Percentiles rank a stretch among this genome's conserved stretches.
phyloP scores from a whole-genome alignment of 768 basidiomycete genomes.

The Lactifluus hygrophoroides region DNA sequence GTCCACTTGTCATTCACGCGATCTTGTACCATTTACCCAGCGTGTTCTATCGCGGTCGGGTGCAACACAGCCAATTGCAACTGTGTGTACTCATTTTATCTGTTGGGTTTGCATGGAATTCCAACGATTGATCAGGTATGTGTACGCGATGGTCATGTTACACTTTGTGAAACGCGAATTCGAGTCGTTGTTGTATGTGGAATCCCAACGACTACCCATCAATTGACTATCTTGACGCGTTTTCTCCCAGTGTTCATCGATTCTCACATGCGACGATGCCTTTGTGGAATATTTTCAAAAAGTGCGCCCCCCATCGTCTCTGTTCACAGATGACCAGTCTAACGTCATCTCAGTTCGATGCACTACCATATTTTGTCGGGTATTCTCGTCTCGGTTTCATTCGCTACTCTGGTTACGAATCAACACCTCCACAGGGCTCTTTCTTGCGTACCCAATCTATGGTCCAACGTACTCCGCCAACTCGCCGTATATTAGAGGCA shows the following conservation, averaged over 20 bases:
- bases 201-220: not conserved
- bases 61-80: slow-evolving; percentile 71
- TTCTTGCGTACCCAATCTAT: slow-evolving; percentile 76
- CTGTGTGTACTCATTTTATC: slow-evolving; percentile 37
- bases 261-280: slow-evolving; percentile 98
- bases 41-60: slow-evolving; percentile 58
- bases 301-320: slow-evolving; percentile 41
- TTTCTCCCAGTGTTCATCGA: slow-evolving; percentile 65
- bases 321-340: not conserved
- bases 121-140: slow-evolving; percentile 37
- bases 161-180: slow-evolving; percentile 91
- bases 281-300: slow-evolving; percentile 73
- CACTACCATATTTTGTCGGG: slow-evolving; percentile 84
- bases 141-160: slow-evolving; percentile 65
- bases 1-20: slow-evolving; percentile 86
- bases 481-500: slow-evolving; percentile 53
- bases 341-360: slow-evolving; percentile 49
- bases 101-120: not conserved
- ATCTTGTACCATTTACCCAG: slow-evolving; percentile 65
- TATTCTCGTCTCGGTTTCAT: slow-evolving; percentile 20
- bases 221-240: not conserved
- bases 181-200: slow-evolving; percentile 78
- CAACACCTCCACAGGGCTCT: slow-evolving; percentile 40
- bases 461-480: slow-evolving; percentile 65
- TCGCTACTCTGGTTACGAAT: not conserved